Evolutionary conservation across 1,139 yeast species (phyloP).

Genomic region (Hansenula sp.): DNA sequence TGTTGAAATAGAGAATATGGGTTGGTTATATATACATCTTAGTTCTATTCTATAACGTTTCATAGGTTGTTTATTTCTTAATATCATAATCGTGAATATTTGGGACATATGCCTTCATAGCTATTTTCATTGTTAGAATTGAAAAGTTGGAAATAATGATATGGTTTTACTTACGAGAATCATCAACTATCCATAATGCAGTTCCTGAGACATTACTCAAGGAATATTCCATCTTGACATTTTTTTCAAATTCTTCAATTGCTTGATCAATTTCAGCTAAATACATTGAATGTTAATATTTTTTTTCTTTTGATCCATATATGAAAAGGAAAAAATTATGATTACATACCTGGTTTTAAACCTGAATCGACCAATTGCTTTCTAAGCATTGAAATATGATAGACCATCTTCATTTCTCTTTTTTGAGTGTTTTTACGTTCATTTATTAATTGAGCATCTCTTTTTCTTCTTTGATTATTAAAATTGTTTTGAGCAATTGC

Average conservation of each 20-base stretch:
- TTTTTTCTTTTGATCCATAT: background rate
- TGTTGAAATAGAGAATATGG: too few species aligned
- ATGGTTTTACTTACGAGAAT: slow-evolving; percentile 29
- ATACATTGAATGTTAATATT: slow-evolving; percentile 7
- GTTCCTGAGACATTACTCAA: slow-evolving; percentile 51
- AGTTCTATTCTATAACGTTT: background rate
- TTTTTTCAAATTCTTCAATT: slow-evolving; percentile 48
- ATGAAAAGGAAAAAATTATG: background rate
- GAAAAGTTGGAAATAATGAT: background rate
- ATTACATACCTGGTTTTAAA: slow-evolving; percentile 40
- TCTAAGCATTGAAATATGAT: slow-evolving; percentile 60
- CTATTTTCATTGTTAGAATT: slow-evolving; percentile 25
- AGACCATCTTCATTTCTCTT: slow-evolving; percentile 54
- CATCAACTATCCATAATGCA: slow-evolving; percentile 56
- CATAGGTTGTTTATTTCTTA: slow-evolving; percentile 28
- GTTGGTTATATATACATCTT: background rate
- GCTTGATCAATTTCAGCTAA: slow-evolving; percentile 44
- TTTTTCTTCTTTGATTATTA: slow-evolving; percentile 40
- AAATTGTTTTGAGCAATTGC: slow-evolving; percentile 39
- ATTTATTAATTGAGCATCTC: slow-evolving; percentile 42
- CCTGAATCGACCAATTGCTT: slow-evolving; percentile 53
- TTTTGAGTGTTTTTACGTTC: slow-evolving; percentile 46
- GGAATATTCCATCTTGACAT: slow-evolving; percentile 53
- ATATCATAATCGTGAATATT: slow-evolving; percentile 56
- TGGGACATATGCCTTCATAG: slow-evolving; percentile 48